A percentile compares a stretch with the other conserved stretches of the same genome.
These are phyloP conservation scores for Aureobasidium pullulans DNA, from an alignment of 2,329 filamentous ascomycete genomes.

Conservation along the genomic window DNA sequence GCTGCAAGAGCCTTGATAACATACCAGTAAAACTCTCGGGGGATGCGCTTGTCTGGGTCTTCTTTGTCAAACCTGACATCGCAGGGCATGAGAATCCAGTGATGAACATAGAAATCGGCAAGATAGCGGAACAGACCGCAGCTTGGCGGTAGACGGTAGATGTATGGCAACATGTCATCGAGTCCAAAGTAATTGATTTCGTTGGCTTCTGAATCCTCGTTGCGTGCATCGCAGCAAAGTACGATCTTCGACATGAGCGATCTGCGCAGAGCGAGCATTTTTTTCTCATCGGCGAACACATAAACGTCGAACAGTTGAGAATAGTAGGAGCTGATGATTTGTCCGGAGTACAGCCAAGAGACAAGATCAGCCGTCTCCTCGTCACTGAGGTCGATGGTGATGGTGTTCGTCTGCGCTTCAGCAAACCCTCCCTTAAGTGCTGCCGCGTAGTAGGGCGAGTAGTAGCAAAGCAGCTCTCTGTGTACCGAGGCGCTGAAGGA, in stretches of 20 bases:
- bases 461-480: too few species aligned
- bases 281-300: background rate
- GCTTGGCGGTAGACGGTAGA: background rate
- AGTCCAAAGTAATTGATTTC: background rate
- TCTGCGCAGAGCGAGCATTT: background rate
- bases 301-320: background rate
- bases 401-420: background rate
- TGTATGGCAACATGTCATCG: background rate
- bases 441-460: too few species aligned
- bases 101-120: background rate
- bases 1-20: background rate
- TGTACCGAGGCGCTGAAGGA: too few species aligned
- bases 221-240: background rate
- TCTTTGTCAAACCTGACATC: background rate
- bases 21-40: background rate
- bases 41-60: background rate
- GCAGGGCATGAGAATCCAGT: background rate
- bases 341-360: background rate
- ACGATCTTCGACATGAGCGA: background rate
- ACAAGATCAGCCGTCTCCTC: background rate
- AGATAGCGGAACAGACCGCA: background rate
- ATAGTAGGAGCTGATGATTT: background rate
- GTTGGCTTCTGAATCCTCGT: background rate
- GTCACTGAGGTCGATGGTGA: background rate
- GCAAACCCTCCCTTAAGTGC: background rate